Percentiles rank a stretch among this genome's conserved stretches.
Evolutionary conservation across 139 green algal species (phyloP).

Genomic region (Yamagishiella unicocca): DNA sequence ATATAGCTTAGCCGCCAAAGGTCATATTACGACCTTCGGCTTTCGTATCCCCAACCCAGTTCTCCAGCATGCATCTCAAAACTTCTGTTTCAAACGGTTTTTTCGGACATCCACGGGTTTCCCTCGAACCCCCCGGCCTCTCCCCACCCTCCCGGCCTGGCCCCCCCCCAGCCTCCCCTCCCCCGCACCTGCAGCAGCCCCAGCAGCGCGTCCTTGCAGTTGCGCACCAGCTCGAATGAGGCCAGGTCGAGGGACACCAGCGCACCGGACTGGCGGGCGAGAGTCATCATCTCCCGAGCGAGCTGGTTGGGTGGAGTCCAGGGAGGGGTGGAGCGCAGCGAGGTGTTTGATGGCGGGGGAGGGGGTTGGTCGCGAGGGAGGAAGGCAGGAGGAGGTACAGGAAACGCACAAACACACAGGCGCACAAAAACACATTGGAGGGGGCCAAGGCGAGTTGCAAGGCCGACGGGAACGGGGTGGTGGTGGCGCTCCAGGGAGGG

Average conservation of each 20-base stretch:
- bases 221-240: constrained; percentile 82
- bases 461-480: too few relatives aligned
- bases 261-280: constrained; percentile 57
- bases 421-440: too few relatives aligned
- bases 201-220: constrained; percentile 65
- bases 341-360: too few relatives aligned
- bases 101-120: too few relatives aligned
- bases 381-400: neutral
- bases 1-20: too few relatives aligned
- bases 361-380: neutral
- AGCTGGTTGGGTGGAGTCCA: constrained; percentile 1
- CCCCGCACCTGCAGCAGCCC: constrained; percentile 55
- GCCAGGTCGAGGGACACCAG: constrained; percentile 86
- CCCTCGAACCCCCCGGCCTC: neutral
- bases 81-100: too few relatives aligned
- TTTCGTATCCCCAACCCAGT: too few relatives aligned
- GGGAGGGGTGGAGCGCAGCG: too few relatives aligned
- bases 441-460: neutral
- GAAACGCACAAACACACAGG: too few relatives aligned
- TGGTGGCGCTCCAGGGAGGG: too few relatives aligned
- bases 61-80: too few relatives aligned
- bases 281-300: constrained; percentile 28
- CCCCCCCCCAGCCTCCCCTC: neutral
- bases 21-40: too few relatives aligned
- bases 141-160: neutral